Base-by-base conservation (phyloP, 2,329 filamentous ascomycete species). In the Clonostachys byssicola region DNA sequence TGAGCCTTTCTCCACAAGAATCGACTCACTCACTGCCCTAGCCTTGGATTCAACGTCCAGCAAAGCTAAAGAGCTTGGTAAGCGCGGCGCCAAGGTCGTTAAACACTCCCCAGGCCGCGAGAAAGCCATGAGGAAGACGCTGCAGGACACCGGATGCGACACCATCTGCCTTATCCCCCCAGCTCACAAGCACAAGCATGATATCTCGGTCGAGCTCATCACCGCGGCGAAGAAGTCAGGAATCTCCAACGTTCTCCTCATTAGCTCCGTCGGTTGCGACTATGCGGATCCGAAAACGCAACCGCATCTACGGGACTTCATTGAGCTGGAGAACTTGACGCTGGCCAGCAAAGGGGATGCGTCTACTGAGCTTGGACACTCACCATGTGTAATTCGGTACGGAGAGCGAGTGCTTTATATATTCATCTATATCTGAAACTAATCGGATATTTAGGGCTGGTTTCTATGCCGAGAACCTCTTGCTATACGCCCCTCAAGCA, bases 381-480 rank as follows among this genome's bases (percentile, higher is more conserved):
- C 70, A 12, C 69, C 71, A 17, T 69, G 68, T 49, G 61, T 76
- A 9, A 74, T 77, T 51, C 62, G 72, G 71, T 72, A 50, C 46
- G 61, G 48, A 34, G 18, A 30, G 2, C 8, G 2, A 30, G 23
- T 30, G 23, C 23, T 10, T 30, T 30, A 1, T 10, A 30, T 30
- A 30, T 10, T 30, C 3, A 8, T 30, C 4, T 9, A 5, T 9
- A 30, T 10, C 23, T 4, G 8, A 1, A 30, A 10, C 23, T 30
- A 30, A 30, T 30, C 36, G 12, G 3, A 14, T 9, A 10, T 20
- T 3, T 33, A 74, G 72, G 5, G 70, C 72, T 14, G 73, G 73
- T 4, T 76, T 77, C 52, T 77, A 77, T 50, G 71, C 72, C 4
- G 73, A 77, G 57, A 78, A 77, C 46, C 57, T 77, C n/a, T 62